Percentiles rank a stretch among this genome's conserved stretches.
Conservation (phyloP, 768 basidiomycete genomes). For the Leucogyrophana mollusca region DNA sequence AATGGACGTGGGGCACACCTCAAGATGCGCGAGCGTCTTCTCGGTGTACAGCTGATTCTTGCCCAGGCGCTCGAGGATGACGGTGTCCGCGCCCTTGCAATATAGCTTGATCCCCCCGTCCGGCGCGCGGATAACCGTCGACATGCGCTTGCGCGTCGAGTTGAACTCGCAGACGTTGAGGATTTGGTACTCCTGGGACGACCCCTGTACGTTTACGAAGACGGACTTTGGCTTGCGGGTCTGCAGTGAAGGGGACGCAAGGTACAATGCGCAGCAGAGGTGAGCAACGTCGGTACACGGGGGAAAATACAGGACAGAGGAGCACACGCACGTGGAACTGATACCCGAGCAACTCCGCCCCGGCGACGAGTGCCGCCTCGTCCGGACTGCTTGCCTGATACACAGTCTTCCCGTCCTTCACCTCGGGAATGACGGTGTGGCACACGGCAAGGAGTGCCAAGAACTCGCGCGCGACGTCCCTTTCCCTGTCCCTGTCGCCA, state of each 20-base stretch:
- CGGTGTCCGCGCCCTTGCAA: slow-evolving; percentile 97
- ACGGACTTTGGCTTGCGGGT: slow-evolving; percentile 95
- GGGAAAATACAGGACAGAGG: neutral
- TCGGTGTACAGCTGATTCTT: slow-evolving; percentile 84
- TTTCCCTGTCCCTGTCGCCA: slow-evolving; percentile 33
- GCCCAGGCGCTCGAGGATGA: slow-evolving; percentile 90
- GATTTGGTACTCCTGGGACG: slow-evolving; percentile 79
- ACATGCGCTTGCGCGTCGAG: slow-evolving; percentile 97
- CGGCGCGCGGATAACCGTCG: slow-evolving; percentile 83
- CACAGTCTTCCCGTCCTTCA: slow-evolving; percentile 82
- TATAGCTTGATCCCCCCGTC: slow-evolving; percentile 93
- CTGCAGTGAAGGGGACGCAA: slow-evolving; percentile 37
- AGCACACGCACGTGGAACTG: slow-evolving; percentile 79
- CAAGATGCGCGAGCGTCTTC: slow-evolving; percentile 84
- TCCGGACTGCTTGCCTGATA: slow-evolving; percentile 98
- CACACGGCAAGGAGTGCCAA: slow-evolving; percentile 89
- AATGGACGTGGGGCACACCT: slow-evolving; percentile 47
- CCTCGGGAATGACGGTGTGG: slow-evolving; percentile 97
- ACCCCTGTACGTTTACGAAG: slow-evolving; percentile 79
- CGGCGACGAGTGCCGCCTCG: slow-evolving; percentile 93
- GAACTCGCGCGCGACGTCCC: slow-evolving; percentile 64
- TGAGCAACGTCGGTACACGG: slow-evolving; percentile 23
- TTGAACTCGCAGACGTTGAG: slow-evolving; percentile 99
- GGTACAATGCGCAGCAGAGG: slow-evolving; percentile 7
- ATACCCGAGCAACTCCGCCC: slow-evolving; percentile 89